Base-by-base conservation (phyloP, 345 rosid genomes). In the Eucalyptus polyanthemos region DNA sequence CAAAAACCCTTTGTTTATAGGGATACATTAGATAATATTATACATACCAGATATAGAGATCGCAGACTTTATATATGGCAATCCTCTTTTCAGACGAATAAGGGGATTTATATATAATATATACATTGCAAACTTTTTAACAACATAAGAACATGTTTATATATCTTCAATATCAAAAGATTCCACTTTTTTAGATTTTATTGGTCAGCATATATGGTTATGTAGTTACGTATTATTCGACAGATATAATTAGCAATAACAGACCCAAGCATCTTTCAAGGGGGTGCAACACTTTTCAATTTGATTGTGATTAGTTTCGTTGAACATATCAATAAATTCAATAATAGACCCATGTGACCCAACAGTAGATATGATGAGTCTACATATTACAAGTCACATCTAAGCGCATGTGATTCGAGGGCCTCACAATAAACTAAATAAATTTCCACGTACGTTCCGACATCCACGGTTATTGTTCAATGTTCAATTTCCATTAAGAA, bases 401-500 rank as follows among this genome's bases (percentile, higher is more conserved):
- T 24, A 24, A 56, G 6, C 0, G 3, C 12, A 11, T 11, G n/a
- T 25, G 29, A 25, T 60, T 11, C 1, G 14, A 11, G 0, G 0
- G 13, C n/a, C 65, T 24, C 65, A 25, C 29, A 58, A 58, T 58
- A 56, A 56, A 58, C 2, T 58, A 13, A 67, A 67, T 67, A 9
- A 8, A 31, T 31, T 67, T 31, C 9, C 6, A 67, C 10, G 1
- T 4, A n/a, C 3, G 15, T 31, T n/a, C 37, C 2, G 3, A 0
- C 22, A 2, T 67, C 3, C 11, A 67, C 2, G 1, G 80, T 15
- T 67, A 31, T 31, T 67, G 10, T 67, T 67, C 21, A 67, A n/a
- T 6, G 1, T 67, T 31, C 80, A 67, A 67, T 67, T 4, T 67
- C 40, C 80, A 31, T 16, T 34, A 67, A n/a, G 40, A n/a, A 67